phyloP scores from a whole-genome alignment of 2,329 filamentous ascomycete species.

The Teratosphaeria pseudoeucalypti region DNA sequence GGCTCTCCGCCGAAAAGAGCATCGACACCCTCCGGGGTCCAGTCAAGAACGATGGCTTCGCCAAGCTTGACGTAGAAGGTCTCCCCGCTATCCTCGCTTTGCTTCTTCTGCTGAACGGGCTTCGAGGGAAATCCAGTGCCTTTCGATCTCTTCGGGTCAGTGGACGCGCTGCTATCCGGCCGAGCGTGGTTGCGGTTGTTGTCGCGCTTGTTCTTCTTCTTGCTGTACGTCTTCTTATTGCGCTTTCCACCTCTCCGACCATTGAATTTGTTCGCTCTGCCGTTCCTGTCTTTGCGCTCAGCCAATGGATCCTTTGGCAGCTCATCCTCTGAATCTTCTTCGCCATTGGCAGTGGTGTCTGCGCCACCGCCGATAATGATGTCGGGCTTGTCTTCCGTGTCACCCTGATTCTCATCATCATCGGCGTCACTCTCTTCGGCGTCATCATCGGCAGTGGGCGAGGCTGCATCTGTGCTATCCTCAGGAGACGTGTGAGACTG shows the following conservation, averaged over 20 bases:
- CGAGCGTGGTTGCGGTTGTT: conserved; percentile 1
- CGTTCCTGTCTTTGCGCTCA: conserved; percentile 5
- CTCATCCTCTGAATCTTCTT: conserved; percentile 7
- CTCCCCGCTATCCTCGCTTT: conserved; percentile 11
- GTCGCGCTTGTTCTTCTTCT: conserved; percentile 10
- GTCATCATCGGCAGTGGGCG: conserved; percentile 8
- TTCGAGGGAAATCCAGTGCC: background rate
- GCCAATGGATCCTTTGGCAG: conserved; percentile 9
- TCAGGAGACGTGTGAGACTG: conserved; percentile 16
- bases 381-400: conserved; percentile 11
- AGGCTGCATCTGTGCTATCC: conserved; percentile 11
- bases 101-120: background rate
- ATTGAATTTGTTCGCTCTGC: conserved; percentile 14
- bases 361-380: conserved; percentile 13
- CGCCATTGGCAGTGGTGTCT: conserved; percentile 4
- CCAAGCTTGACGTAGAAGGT: conserved; percentile 54
- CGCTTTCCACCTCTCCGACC: conserved; percentile 14
- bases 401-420: conserved; percentile 5
- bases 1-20: conserved; percentile 50
- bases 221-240: conserved; percentile 13
- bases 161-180: conserved; percentile 2
- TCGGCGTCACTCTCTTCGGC: conserved; percentile 19
- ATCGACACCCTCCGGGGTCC: conserved; percentile 61
- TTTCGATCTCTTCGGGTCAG: background rate
- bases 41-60: conserved; percentile 81